Evolutionary conservation across 1,139 yeast genomes (phyloP).

Genomic region (Wickerhamiella infanticola): DNA sequence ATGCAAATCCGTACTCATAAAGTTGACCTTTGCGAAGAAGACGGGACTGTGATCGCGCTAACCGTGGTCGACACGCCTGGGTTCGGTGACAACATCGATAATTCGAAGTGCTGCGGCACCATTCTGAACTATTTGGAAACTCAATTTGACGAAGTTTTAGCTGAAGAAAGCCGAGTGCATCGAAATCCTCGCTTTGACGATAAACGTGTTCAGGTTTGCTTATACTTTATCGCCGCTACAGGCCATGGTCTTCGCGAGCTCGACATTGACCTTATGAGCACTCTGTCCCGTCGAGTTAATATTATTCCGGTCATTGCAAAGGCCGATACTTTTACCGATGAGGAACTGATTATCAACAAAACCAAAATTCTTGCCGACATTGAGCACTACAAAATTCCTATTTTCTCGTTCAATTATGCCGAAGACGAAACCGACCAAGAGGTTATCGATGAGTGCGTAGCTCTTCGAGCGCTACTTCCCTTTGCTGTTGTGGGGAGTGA

Average conservation of each 20-base stretch:
- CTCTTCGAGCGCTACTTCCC: conserved; percentile 61
- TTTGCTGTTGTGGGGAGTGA: conserved; percentile 80
- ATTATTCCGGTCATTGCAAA: conserved; percentile 78
- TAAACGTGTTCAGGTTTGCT: conserved; percentile 56
- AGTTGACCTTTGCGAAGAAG: conserved; percentile 25
- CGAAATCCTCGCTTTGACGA: conserved; percentile 67
- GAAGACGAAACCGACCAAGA: conserved; percentile 48
- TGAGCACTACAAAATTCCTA: conserved; percentile 60
- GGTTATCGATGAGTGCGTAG: conserved; percentile 65
- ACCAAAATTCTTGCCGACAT: conserved; percentile 54
- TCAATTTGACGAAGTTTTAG: conserved; percentile 82
- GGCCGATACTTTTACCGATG: conserved; percentile 71
- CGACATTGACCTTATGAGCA: conserved; percentile 63
- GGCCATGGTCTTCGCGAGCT: conserved; percentile 64
- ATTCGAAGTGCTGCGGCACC: conserved; percentile 52
- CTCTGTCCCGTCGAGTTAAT: conserved; percentile 67
- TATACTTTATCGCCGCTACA: conserved; percentile 57
- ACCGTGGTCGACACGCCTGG: conserved; percentile 62
- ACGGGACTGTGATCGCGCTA: conserved; percentile 48
- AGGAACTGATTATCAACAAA: conserved; percentile 58
- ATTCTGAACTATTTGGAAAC: conserved; percentile 66
- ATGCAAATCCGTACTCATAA: conserved; percentile 15
- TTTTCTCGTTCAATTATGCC: conserved; percentile 54
- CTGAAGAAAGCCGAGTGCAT: conserved; percentile 81
- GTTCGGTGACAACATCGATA: conserved; percentile 59